Evolutionary conservation across 768 basidiomycete genomes (phyloP), one percentile per base, ranked within the genome.

Genomic region (Tylopilus sp.): DNA sequence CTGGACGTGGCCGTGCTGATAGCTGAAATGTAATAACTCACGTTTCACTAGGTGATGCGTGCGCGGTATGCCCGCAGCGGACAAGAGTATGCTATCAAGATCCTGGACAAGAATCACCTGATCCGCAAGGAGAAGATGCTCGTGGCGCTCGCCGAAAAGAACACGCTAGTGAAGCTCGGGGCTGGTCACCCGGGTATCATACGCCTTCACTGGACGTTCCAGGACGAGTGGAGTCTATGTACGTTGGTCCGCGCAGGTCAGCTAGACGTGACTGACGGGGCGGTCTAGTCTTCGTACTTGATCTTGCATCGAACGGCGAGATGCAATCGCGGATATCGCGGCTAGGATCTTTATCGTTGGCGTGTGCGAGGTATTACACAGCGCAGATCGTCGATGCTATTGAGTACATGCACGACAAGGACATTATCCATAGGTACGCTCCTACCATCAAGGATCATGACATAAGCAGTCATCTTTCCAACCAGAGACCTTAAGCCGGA

Each of bases 351-450:
- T 74, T 99, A 37, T 91, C 90, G 22, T 67, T 87, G 7, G 61
- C 72, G 6, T 95, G 90, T 49, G 79, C 89, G 0, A 80, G 85
- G 37, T 89, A 90, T 68, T 98, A 98, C 66, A 77, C 88, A 2
- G 95, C 96, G 0, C 93, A 97, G 63, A 79, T 98, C 37, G 78
- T 94, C 36, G 92, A 94, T 59, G 88, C 94, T 0, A 73, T 98
- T 53, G 84, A 83, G 42, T 96, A 87, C 71, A 96, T 99, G 81
- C 97, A 98, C 67, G 76, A 79, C 48, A 88, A 87, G 60, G 89
- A 89, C 6, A 85, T 99, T 48, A 85, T 95, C 41, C 97, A 99
- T 65, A 86, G 96, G 77, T 84, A 45, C 36, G 72, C 50, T 31
- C 44, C 47, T 44, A 21, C 30, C 43, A 28, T 54, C 43, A 10